Conservation (phyloP, 192 early-diverging fungal genomes). For the Backusella tarrabulga region DNA sequence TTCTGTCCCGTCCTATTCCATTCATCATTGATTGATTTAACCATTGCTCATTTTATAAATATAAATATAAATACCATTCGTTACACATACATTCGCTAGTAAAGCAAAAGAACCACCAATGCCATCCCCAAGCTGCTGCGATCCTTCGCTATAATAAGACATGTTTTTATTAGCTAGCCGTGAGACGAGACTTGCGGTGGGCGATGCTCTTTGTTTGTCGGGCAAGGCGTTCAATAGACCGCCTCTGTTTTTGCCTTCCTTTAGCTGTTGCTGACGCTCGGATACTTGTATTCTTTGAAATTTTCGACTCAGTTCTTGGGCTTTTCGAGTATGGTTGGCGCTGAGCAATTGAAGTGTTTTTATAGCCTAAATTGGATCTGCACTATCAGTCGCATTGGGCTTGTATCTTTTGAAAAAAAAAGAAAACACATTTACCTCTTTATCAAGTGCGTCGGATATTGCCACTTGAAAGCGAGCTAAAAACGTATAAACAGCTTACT, state of each 20-base stretch:
- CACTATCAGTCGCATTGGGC: neutral
- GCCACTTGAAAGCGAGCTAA: slow-evolving; percentile 59
- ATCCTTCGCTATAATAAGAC: neutral
- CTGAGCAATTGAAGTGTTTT: slow-evolving; percentile 67
- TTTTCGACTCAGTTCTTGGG: slow-evolving; percentile 59
- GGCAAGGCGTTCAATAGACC: neutral
- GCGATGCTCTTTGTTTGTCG: slow-evolving; percentile 7
- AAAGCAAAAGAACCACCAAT: slow-evolving; percentile 36
- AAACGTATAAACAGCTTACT: neutral
- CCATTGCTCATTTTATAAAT: neutral
- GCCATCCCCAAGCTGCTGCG: neutral
- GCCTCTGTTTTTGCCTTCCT: neutral
- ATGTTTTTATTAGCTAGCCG: neutral
- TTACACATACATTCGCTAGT: slow-evolving; percentile 17
- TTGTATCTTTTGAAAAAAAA: neutral
- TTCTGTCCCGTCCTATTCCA: slow-evolving; percentile 36
- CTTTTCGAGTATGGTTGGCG: slow-evolving; percentile 64
- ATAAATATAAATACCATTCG: neutral
- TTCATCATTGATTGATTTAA: neutral
- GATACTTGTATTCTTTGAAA: neutral
- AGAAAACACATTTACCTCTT: slow-evolving; percentile 42
- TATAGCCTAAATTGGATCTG: slow-evolving; percentile 43
- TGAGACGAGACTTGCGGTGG: neutral
- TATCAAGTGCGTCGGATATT: slow-evolving; percentile 53
- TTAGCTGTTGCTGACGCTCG: neutral